Evolutionary conservation across 106 monocot species (phyloP).

Genomic region (Chionographis japonica): DNA sequence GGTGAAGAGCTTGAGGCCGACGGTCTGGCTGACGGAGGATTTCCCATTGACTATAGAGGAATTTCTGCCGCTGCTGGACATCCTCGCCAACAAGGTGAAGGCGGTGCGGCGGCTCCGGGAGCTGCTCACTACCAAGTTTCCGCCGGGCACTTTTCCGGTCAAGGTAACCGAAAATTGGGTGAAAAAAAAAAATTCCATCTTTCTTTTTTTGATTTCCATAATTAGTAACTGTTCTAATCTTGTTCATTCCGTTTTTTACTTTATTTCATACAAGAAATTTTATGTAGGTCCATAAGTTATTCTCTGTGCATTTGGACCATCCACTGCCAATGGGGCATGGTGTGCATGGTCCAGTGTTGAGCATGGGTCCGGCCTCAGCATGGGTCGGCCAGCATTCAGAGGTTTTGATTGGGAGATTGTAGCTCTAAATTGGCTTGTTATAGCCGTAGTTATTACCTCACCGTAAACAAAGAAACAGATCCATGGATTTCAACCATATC

Average conservation of each 20-base stretch:
- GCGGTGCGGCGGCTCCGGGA: slow-evolving; percentile 74
- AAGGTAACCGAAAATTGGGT: slow-evolving; percentile 47
- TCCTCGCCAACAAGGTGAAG: slow-evolving; percentile 71
- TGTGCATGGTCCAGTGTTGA: no score
- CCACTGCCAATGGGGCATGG: no score
- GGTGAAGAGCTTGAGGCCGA: slow-evolving; percentile 75
- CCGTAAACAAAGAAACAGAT: background rate
- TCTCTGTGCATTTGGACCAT: no score
- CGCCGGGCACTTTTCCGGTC: slow-evolving; percentile 82
- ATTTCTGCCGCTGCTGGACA: slow-evolving; percentile 74
- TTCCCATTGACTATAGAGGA: slow-evolving; percentile 79
- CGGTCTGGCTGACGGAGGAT: slow-evolving; percentile 87
- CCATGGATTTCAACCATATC: background rate
- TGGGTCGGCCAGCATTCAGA: no score
- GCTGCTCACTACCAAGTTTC: slow-evolving; percentile 87
- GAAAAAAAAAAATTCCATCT: background rate
- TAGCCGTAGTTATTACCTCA: no score
- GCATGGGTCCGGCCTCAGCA: no score
- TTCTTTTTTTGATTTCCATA: background rate
- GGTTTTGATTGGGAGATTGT: no score
- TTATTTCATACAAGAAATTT: no score
- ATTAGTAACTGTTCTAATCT: no score
- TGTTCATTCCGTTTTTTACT: no score
- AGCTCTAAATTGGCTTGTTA: no score
- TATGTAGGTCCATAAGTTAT: no score